Evolutionary conservation across 2,329 filamentous ascomycete species (phyloP).

Genomic region (Calonectria montana): DNA sequence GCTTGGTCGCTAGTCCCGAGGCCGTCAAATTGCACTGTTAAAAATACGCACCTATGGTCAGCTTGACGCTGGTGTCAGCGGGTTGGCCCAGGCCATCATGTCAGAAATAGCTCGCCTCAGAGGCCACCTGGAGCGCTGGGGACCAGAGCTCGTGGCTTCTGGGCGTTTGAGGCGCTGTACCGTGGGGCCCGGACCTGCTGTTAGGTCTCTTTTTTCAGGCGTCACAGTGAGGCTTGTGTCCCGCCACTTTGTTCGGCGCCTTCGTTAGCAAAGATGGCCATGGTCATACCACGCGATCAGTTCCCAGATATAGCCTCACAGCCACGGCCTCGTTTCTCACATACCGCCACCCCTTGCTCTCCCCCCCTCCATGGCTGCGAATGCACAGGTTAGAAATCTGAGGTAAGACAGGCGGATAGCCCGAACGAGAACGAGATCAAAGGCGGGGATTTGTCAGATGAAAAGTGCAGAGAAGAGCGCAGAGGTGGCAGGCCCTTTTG

Average conservation of each 20-base stretch:
- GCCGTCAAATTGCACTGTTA: not conserved
- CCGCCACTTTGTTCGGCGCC: not conserved
- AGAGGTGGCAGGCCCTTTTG: not conserved
- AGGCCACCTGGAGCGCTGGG: not conserved
- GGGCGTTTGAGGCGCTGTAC: not conserved
- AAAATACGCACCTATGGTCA: not conserved
- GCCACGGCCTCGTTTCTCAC: not conserved
- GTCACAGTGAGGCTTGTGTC: conserved; percentile 4
- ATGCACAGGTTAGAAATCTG: not conserved
- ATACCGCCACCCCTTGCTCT: not conserved
- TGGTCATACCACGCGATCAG: conserved; percentile 39
- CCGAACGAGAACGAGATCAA: not conserved
- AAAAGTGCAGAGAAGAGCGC: not conserved
- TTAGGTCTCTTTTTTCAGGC: not conserved
- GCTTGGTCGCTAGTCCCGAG: not conserved
- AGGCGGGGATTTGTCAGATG: not conserved
- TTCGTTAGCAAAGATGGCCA: not conserved
- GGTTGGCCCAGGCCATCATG: not conserved
- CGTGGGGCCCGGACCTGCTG: not conserved
- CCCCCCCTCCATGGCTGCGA: not conserved
- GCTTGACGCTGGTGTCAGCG: not conserved
- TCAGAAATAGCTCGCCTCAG: not conserved
- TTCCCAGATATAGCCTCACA: conserved; percentile 36
- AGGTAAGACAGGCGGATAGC: not conserved
- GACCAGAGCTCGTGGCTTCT: not conserved